Evolutionary conservation across 768 basidiomycete genomes (phyloP).

Genomic region (Rhodotorula sphaerocarpa): DNA sequence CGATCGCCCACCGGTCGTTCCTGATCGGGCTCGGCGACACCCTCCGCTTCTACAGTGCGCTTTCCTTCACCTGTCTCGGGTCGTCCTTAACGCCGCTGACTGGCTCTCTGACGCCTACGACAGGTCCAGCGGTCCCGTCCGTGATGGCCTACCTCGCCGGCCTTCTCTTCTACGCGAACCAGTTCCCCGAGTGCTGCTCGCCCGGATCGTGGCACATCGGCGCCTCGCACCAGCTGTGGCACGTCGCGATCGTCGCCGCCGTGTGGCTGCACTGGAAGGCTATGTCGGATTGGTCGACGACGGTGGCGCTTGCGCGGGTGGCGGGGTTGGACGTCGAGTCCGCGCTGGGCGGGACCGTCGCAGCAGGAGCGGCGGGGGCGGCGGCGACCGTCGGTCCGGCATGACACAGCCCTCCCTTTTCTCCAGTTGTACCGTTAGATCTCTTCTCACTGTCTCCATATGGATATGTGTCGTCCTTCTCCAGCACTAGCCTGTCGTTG

Average conservation of each 20-base stretch:
- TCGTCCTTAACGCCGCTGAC: neutral
- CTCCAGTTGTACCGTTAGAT: no score
- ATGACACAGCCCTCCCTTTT: no score
- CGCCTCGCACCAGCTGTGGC: slow-evolving; percentile 4
- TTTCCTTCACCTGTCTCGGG: neutral
- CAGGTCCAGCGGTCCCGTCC: slow-evolving; percentile 29
- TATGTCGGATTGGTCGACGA: slow-evolving; percentile 14
- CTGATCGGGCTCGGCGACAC: slow-evolving; percentile 30
- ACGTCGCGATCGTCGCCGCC: slow-evolving; percentile 30
- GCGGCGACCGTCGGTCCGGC: no score
- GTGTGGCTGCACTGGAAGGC: slow-evolving; percentile 35
- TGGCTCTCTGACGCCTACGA: no score
- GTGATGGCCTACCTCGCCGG: slow-evolving; percentile 30
- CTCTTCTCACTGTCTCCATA: no score
- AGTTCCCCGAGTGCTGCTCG: slow-evolving; percentile 31
- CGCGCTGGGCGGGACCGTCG: neutral
- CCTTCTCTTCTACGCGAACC: slow-evolving; percentile 32
- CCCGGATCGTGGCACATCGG: slow-evolving; percentile 16
- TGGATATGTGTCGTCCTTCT: no score
- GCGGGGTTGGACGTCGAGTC: neutral
- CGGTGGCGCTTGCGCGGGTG: slow-evolving; percentile 1
- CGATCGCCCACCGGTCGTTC: slow-evolving; percentile 36
- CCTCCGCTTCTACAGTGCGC: slow-evolving; percentile 34
- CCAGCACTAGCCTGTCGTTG: no score
- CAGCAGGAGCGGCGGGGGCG: no score